These are phyloP conservation scores for Zalaria sp. DNA, from an alignment of 2,329 filamentous ascomycete species.

Conservation along the genomic window DNA sequence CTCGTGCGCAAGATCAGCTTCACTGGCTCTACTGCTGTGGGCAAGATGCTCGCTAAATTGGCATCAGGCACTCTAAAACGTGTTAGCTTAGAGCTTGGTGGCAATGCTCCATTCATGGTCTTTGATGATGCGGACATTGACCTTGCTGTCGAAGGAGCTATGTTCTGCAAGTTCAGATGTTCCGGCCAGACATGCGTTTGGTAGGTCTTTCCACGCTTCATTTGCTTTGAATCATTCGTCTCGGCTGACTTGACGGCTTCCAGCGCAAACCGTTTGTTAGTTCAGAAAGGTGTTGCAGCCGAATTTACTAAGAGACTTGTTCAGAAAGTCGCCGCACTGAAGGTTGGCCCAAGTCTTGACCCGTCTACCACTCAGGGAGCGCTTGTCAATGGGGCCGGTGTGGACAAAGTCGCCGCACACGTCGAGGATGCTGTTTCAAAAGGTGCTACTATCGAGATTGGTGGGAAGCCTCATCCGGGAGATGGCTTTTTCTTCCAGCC, in stretches of 20 bases:
- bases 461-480: background rate
- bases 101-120: conserved; percentile 19
- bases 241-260: too few species aligned
- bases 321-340: conserved; percentile 19
- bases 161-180: conserved; percentile 15
- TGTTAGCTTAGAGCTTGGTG: conserved; percentile 16
- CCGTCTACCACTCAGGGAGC: conserved; percentile 6
- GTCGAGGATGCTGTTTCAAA: conserved; percentile 1
- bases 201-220: too few species aligned
- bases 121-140: conserved; percentile 19
- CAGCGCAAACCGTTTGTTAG: conserved; percentile 34
- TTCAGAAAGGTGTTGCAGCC: conserved; percentile 37
- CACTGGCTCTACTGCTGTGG: conserved; percentile 16
- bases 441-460: conserved; percentile 5
- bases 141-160: conserved; percentile 12
- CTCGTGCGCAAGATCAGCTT: conserved; percentile 17
- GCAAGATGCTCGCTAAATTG: conserved; percentile 15
- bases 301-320: conserved; percentile 42
- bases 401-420: conserved; percentile 6
- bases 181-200: conserved; percentile 19
- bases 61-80: conserved; percentile 14
- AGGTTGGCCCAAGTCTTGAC: conserved; percentile 8
- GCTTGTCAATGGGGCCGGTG: conserved; percentile 1
- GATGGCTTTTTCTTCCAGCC: conserved; percentile 9
- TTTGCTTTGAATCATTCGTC: background rate